These are phyloP conservation scores for Cyclotella baltica DNA, from an alignment of 108 stramenopile species.

Conservation along the genomic window DNA sequence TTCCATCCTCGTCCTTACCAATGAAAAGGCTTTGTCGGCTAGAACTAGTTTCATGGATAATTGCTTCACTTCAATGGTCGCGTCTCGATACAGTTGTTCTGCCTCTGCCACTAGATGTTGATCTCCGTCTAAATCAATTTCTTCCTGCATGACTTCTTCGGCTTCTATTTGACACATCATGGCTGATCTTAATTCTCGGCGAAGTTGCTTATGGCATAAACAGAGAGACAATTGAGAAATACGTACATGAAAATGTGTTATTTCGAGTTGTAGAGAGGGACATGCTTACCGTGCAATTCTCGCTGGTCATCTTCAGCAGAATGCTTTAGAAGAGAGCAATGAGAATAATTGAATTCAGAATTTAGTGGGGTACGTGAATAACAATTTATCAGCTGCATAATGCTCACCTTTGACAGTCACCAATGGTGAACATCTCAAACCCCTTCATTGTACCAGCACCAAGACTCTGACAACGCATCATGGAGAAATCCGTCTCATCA, in stretches of 20 bases:
- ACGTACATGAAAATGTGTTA: conserved; percentile 12
- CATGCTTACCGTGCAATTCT: conserved; percentile 75
- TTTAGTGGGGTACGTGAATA: background rate
- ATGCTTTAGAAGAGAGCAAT: conserved; percentile 50
- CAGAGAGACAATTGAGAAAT: too few relatives aligned
- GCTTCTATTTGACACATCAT: conserved; percentile 79
- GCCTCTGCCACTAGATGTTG: conserved; percentile 81
- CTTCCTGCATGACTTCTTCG: conserved; percentile 76
- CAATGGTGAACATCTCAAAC: conserved; percentile 90
- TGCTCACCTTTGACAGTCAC: conserved; percentile 76
- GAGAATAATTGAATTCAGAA: background rate
- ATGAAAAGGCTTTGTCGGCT: conserved; percentile 79
- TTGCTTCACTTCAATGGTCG: conserved; percentile 78
- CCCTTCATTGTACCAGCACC: conserved; percentile 82
- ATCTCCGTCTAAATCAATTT: conserved; percentile 61
- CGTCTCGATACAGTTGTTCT: conserved; percentile 73
- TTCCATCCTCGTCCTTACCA: conserved; percentile 74
- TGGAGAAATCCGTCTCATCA: conserved; percentile 80
- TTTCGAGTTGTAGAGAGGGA: background rate
- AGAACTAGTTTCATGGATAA: conserved; percentile 75
- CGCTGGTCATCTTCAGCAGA: conserved; percentile 81
- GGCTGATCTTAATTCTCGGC: conserved; percentile 65
- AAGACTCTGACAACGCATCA: conserved; percentile 79
- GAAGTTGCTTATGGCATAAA: conserved; percentile 57
- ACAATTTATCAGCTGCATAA: background rate